Conservation (phyloP, 2,329 filamentous ascomycete species). For the Lasiodiplodia theobromae region DNA sequence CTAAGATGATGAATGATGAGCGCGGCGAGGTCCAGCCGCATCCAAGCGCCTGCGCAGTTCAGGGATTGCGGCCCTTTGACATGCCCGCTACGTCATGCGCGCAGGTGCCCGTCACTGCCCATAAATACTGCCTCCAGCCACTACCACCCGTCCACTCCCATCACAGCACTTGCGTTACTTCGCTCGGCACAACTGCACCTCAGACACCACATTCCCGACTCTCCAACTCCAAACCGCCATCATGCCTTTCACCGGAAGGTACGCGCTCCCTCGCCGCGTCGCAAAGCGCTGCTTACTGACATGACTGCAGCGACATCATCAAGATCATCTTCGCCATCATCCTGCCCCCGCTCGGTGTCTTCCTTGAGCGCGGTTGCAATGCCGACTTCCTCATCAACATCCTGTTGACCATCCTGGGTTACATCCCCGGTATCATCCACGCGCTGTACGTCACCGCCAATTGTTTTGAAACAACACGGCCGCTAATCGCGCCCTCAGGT, state of each 20-base stretch:
- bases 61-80: slow-evolving; percentile 23
- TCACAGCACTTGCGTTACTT: slow-evolving; percentile 1
- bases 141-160: background rate
- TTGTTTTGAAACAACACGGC: background rate
- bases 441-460: slow-evolving; percentile 70
- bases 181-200: background rate
- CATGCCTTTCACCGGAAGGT: slow-evolving; percentile 69
- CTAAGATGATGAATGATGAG: slow-evolving; percentile 7
- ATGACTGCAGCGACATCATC: slow-evolving; percentile 69
- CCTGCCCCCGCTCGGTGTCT: slow-evolving; percentile 89
- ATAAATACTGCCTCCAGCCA: slow-evolving; percentile 18
- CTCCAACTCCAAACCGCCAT: slow-evolving; percentile 39
- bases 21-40: slow-evolving; percentile 17
- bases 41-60: slow-evolving; percentile 11
- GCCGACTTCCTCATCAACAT: slow-evolving; percentile 93
- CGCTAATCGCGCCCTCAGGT: slow-evolving; percentile 51
- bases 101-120: slow-evolving; percentile 10
- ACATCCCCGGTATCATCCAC: slow-evolving; percentile 86
- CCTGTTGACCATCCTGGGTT: slow-evolving; percentile 69
- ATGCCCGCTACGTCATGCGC: slow-evolving; percentile 16
- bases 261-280: slow-evolving; percentile 37
- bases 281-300: slow-evolving; percentile 23
- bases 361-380: slow-evolving; percentile 90
- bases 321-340: slow-evolving; percentile 89
- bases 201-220: slow-evolving; percentile 2